Evolutionary conservation across 129 eudicot genomes (phyloP).

Genomic region (Escallonia rubra): DNA sequence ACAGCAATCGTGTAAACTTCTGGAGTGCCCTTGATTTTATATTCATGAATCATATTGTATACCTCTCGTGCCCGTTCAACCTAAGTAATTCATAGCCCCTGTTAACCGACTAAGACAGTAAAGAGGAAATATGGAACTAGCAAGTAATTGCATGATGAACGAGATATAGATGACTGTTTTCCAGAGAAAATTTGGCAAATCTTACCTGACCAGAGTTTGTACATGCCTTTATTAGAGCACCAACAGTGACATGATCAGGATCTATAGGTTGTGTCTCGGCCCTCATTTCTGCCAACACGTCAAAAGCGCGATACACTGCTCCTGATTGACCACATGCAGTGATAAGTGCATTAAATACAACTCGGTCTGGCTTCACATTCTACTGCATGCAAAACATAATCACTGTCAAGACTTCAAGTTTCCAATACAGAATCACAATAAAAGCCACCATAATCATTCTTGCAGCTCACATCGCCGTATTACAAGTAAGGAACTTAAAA

Average conservation of each 20-base stretch:
- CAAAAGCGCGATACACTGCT: slow-evolving; percentile 98
- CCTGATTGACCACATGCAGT: slow-evolving; percentile 96
- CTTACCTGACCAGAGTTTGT: slow-evolving; percentile 83
- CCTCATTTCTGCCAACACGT: slow-evolving; percentile 88
- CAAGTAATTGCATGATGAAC: not conserved
- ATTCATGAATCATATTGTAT: slow-evolving; percentile 70
- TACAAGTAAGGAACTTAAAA: not conserved
- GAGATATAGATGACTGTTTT: not conserved
- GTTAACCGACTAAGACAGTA: slow-evolving; percentile 1
- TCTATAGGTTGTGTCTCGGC: slow-evolving; percentile 70
- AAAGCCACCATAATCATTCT: slow-evolving; percentile 1
- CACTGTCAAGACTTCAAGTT: slow-evolving; percentile 12
- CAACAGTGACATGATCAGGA: slow-evolving; percentile 93
- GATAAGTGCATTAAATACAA: slow-evolving; percentile 96
- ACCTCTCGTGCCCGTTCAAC: slow-evolving; percentile 76
- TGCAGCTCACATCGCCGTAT: not conserved
- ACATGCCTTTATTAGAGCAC: slow-evolving; percentile 95
- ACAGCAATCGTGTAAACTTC: slow-evolving; percentile 98
- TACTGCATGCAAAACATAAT: slow-evolving; percentile 65
- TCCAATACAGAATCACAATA: slow-evolving; percentile 17
- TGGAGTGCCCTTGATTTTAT: slow-evolving; percentile 83
- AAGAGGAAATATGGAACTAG: slow-evolving; percentile 9
- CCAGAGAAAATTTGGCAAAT: slow-evolving; percentile 1
- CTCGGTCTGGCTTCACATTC: slow-evolving; percentile 99
- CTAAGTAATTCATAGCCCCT: slow-evolving; percentile 27